Evolutionary conservation across 2,329 filamentous ascomycete species (phyloP).

Genomic region (Cladosporium sp.): DNA sequence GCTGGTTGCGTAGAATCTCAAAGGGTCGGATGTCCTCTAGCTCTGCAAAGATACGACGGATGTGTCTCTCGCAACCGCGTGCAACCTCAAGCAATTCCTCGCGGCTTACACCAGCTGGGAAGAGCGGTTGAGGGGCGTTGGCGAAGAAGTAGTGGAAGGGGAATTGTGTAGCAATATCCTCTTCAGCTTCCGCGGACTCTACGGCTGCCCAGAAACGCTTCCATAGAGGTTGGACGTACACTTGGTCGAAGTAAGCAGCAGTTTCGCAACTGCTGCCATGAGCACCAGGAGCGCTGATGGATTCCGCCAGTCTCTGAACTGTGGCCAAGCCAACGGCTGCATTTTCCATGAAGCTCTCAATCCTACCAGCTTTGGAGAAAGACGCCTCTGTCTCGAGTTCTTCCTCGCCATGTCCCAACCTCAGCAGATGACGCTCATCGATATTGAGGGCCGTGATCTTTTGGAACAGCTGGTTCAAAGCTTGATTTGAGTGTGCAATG

Average conservation of each 20-base stretch:
- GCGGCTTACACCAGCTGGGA: conserved; percentile 66
- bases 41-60: conserved; percentile 87
- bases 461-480: conserved; percentile 93
- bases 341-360: conserved; percentile 93
- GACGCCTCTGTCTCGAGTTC: conserved; percentile 82
- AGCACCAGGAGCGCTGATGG: conserved; percentile 85
- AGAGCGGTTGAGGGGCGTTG: conserved; percentile 82
- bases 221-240: conserved; percentile 89
- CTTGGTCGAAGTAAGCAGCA: conserved; percentile 91
- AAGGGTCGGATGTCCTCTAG: conserved; percentile 92
- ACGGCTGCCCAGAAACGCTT: conserved; percentile 73
- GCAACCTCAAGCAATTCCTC: conserved; percentile 74
- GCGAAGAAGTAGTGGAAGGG: conserved; percentile 89
- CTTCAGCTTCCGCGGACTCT: conserved; percentile 56
- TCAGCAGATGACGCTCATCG: conserved; percentile 88
- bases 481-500: conserved; percentile 96
- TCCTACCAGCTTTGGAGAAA: conserved; percentile 91
- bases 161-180: conserved; percentile 70
- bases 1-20: conserved; percentile 83
- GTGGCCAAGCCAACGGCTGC: conserved; percentile 76
- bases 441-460: conserved; percentile 98
- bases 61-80: conserved; percentile 82
- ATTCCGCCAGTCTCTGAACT: conserved; percentile 81
- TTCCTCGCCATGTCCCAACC: conserved; percentile 92
- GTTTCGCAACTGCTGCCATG: conserved; percentile 96